These are phyloP conservation scores for Acanthamoeba quina DNA, from an alignment of 208 protist species.

Conservation along the genomic window DNA sequence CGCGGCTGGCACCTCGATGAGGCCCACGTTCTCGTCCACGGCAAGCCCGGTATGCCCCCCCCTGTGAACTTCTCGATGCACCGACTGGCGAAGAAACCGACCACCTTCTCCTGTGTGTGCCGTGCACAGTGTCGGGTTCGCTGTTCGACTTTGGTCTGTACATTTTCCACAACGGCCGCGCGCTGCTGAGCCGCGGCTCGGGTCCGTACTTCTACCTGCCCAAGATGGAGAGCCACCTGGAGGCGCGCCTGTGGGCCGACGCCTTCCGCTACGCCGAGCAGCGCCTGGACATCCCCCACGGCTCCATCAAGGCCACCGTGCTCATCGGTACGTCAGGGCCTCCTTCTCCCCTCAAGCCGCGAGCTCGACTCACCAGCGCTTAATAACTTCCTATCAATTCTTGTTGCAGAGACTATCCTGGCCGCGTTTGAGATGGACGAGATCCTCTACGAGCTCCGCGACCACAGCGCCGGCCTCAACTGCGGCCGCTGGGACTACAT, in stretches of 20 bases:
- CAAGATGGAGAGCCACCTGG: conserved; percentile 84
- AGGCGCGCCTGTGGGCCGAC: conserved; percentile 85
- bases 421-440: conserved; percentile 84
- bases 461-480: conserved; percentile 88
- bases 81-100: too few relatives aligned
- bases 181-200: conserved; percentile 69
- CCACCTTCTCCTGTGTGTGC: too few relatives aligned
- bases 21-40: conserved; percentile 85
- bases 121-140: conserved; percentile 79
- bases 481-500: conserved; percentile 91
- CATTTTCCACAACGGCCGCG: conserved; percentile 86
- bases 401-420: conserved; percentile 84
- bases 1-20: conserved; percentile 88
- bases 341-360: too few relatives aligned
- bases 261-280: conserved; percentile 80
- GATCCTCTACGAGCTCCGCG: conserved; percentile 85
- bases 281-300: conserved; percentile 67
- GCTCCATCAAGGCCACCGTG: conserved; percentile 83
- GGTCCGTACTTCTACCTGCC: conserved; percentile 88
- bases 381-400: background rate
- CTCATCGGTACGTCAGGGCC: conserved; percentile 83
- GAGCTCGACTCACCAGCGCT: too few relatives aligned
- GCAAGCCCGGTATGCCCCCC: conserved; percentile 62
- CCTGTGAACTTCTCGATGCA: background rate
- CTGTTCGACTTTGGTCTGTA: conserved; percentile 91